phyloP scores from a whole-genome alignment of 2,329 filamentous ascomycete species.

The Calcarisporium arbuscula region DNA sequence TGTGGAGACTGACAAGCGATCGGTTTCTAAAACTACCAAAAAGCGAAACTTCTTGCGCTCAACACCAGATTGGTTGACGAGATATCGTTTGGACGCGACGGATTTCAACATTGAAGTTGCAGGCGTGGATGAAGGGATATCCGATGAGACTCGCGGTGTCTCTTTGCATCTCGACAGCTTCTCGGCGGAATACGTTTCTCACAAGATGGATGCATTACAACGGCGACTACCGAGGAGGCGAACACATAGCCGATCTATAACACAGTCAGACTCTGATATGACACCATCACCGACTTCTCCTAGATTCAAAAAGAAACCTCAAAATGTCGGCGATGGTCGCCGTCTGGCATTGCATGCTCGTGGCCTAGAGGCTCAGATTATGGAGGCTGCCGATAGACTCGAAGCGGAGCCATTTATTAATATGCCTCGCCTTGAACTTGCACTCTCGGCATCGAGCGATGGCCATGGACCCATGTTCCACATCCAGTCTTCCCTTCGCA shows the following conservation, averaged over 20 bases:
- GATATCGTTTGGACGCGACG: constrained; percentile 77
- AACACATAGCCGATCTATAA: constrained; percentile 65
- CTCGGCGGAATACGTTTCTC: constrained; percentile 82
- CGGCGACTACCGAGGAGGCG: constrained; percentile 58
- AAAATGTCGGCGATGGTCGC: constrained; percentile 65
- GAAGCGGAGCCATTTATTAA: constrained; percentile 82
- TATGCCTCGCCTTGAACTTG: constrained; percentile 80
- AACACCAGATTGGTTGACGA: constrained; percentile 76
- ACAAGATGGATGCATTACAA: constrained; percentile 61
- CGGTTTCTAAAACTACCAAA: constrained; percentile 38
- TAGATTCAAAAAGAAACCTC: constrained; percentile 44
- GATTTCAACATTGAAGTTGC: constrained; percentile 90
- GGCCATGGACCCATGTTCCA: constrained; percentile 83
- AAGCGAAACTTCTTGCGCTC: constrained; percentile 68
- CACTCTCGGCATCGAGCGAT: constrained; percentile 79
- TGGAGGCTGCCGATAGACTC: constrained; percentile 79
- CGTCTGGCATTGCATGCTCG: constrained; percentile 74
- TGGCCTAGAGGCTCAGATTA: constrained; percentile 82
- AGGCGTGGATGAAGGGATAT: constrained; percentile 78
- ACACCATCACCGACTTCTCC: constrained; percentile 28
- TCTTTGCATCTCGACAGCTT: constrained; percentile 83
- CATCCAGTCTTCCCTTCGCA: constrained; percentile 73
- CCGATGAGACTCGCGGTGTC: constrained; percentile 72
- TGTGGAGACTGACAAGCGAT: constrained; percentile 54
- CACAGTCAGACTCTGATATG: constrained; percentile 62